phyloP scores from a whole-genome alignment of 2,329 filamentous ascomycete genomes.

The Macrophomina phaseolina region DNA sequence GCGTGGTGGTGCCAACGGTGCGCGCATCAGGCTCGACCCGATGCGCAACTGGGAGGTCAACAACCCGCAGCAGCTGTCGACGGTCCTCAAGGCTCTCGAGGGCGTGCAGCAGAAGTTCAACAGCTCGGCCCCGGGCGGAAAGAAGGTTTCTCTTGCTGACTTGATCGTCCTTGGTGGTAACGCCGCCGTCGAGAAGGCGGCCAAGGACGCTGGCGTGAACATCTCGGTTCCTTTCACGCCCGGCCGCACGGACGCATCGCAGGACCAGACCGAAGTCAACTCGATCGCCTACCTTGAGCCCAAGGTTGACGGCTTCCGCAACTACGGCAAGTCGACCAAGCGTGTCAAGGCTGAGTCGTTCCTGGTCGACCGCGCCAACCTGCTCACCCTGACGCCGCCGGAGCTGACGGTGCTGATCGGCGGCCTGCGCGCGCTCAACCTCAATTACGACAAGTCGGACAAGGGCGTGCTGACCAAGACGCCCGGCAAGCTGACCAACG shows the following conservation, averaged over 20 bases:
- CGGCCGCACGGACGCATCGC: conserved; percentile 72
- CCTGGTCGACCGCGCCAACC: conserved; percentile 73
- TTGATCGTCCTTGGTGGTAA: conserved; percentile 76
- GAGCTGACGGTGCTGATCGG: conserved; percentile 75
- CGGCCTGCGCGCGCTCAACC: conserved; percentile 71
- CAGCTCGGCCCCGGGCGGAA: conserved; percentile 55
- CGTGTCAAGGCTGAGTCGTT: conserved; percentile 71
- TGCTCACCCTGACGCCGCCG: conserved; percentile 72
- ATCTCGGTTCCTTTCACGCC: conserved; percentile 71
- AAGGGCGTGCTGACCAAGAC: conserved; percentile 71
- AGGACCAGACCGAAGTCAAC: conserved; percentile 72
- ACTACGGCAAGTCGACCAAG: conserved; percentile 69
- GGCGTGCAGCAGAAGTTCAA: conserved; percentile 71
- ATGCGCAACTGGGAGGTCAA: conserved; percentile 77
- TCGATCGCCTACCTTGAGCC: conserved; percentile 73
- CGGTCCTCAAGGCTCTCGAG: conserved; percentile 68
- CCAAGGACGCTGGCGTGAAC: conserved; percentile 52
- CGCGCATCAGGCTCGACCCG: conserved; percentile 74
- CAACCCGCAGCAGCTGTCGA: conserved; percentile 69
- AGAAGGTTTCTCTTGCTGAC: conserved; percentile 80
- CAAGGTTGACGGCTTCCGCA: conserved; percentile 76
- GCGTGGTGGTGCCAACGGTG: conserved; percentile 82
- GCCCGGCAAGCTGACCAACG: conserved; percentile 74
- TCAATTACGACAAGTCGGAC: conserved; percentile 73
- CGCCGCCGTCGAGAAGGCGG: conserved; percentile 74